Evolutionary conservation across 169 alveolate species (phyloP).

Genomic region (Cryptosporidium felis): DNA sequence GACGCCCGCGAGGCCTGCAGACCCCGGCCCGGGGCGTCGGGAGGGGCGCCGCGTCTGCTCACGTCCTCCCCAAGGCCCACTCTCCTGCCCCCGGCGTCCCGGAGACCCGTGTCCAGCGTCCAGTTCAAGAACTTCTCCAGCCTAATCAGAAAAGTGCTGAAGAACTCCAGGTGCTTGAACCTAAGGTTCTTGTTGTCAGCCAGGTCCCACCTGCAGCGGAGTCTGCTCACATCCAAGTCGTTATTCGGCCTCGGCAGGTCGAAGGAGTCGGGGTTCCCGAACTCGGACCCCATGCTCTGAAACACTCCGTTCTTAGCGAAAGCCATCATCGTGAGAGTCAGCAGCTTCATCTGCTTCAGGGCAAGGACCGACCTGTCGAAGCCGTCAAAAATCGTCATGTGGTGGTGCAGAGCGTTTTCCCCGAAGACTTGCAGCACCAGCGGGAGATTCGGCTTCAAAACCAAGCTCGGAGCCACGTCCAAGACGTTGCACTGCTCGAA

Average conservation of each 20-base stretch:
- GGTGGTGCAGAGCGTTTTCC: slow-evolving; percentile 74
- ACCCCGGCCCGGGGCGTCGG: too few relatives aligned
- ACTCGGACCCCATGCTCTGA: slow-evolving; percentile 83
- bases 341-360: slow-evolving; percentile 72
- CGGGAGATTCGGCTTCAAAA: slow-evolving; percentile 13
- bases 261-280: slow-evolving; percentile 85
- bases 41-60: background rate
- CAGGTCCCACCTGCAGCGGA: slow-evolving; percentile 82
- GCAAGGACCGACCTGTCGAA: slow-evolving; percentile 76
- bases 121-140: slow-evolving; percentile 34
- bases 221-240: slow-evolving; percentile 76
- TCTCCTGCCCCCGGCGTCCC: background rate
- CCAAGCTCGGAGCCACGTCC: slow-evolving; percentile 72
- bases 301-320: slow-evolving; percentile 79
- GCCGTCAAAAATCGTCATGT: slow-evolving; percentile 78
- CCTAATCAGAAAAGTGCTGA: slow-evolving; percentile 20
- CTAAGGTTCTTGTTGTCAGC: slow-evolving; percentile 79
- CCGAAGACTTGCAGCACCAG: slow-evolving; percentile 42
- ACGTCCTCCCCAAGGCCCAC: background rate
- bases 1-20: too few relatives aligned
- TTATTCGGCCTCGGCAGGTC: slow-evolving; percentile 84
- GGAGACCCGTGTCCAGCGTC: background rate
- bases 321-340: slow-evolving; percentile 70
- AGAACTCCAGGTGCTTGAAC: slow-evolving; percentile 74
- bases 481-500: slow-evolving; percentile 74